Percentiles rank a stretch among this genome's conserved stretches.
These are phyloP conservation scores for Ustilago loliicola DNA, from an alignment of 1,284 basidiomycete genomes.

Conservation along the genomic window DNA sequence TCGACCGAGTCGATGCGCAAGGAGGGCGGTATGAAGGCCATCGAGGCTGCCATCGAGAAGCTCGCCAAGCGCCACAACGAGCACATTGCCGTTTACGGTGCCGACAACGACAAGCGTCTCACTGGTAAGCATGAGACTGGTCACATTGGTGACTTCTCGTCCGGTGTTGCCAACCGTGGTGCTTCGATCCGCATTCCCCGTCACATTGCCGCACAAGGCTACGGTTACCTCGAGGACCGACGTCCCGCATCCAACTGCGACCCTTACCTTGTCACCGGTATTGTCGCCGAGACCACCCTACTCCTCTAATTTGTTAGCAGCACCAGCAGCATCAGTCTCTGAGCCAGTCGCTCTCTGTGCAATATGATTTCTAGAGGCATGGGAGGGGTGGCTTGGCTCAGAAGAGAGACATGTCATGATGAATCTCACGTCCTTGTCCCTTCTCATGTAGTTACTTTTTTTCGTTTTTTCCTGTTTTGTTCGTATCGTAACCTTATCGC, in stretches of 20 bases:
- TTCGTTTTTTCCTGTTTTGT: neutral
- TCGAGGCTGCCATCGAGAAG: constrained; percentile 88
- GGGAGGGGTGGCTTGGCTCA: neutral
- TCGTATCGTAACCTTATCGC: constrained; percentile 1
- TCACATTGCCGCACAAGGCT: constrained; percentile 90
- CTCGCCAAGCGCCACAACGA: constrained; percentile 72
- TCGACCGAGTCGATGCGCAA: constrained; percentile 65
- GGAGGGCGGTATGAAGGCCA: constrained; percentile 83
- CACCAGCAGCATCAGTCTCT: neutral
- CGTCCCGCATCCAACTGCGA: constrained; percentile 90
- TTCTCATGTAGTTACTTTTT: constrained; percentile 13
- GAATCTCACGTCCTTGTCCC: neutral
- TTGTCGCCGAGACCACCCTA: constrained; percentile 91
- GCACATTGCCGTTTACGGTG: constrained; percentile 71
- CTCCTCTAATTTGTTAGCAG: constrained; percentile 31
- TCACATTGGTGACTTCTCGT: constrained; percentile 91
- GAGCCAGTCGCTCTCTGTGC: neutral
- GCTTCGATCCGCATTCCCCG: constrained; percentile 80
- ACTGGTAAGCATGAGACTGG: constrained; percentile 81
- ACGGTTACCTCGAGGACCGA: constrained; percentile 81
- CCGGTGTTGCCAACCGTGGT: constrained; percentile 97
- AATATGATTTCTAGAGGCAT: constrained; percentile 11
- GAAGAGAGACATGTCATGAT: constrained; percentile 1
- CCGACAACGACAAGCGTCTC: constrained; percentile 70
- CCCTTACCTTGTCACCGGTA: constrained; percentile 74